Evolutionary conservation across 2,329 filamentous ascomycete species (phyloP).

Genomic region (Cordyceps javanica): DNA sequence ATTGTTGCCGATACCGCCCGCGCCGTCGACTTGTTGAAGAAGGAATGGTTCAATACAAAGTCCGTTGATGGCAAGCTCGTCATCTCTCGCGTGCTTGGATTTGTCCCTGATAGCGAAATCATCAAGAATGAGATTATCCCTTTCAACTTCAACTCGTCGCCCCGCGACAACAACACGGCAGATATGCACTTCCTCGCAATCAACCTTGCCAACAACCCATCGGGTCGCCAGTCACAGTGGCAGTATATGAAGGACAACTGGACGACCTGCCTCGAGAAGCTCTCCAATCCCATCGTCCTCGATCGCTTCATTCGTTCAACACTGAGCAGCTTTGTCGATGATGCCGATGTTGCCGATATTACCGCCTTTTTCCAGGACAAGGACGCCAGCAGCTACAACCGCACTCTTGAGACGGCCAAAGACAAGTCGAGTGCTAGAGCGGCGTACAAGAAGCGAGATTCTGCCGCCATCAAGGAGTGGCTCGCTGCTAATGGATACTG

Average conservation of each 20-base stretch:
- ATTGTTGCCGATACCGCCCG: constrained; percentile 63
- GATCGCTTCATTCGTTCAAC: constrained; percentile 81
- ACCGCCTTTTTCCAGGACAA: constrained; percentile 77
- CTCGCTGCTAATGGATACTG: constrained; percentile 48
- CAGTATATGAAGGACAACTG: constrained; percentile 80
- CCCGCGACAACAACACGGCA: constrained; percentile 65
- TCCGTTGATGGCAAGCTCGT: constrained; percentile 91
- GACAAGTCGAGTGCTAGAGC: constrained; percentile 82
- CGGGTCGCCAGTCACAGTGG: constrained; percentile 73
- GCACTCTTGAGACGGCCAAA: constrained; percentile 76
- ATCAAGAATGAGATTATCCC: constrained; percentile 59
- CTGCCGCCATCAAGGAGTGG: constrained; percentile 71
- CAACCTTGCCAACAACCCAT: constrained; percentile 65
- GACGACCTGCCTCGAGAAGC: constrained; percentile 62
- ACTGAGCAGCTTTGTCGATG: constrained; percentile 71
- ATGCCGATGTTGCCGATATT: constrained; percentile 67
- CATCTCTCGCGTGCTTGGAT: constrained; percentile 68
- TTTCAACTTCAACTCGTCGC: constrained; percentile 70
- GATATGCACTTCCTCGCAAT: constrained; percentile 81
- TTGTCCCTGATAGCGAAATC: constrained; percentile 61
- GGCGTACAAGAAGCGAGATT: constrained; percentile 74
- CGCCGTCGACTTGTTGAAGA: constrained; percentile 68
- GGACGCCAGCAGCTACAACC: constrained; percentile 80
- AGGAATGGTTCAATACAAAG: constrained; percentile 76
- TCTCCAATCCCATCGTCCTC: constrained; percentile 79